phyloP scores from a whole-genome alignment of 805 yeast genomes.

The Debaryomyces prosopidis region DNA sequence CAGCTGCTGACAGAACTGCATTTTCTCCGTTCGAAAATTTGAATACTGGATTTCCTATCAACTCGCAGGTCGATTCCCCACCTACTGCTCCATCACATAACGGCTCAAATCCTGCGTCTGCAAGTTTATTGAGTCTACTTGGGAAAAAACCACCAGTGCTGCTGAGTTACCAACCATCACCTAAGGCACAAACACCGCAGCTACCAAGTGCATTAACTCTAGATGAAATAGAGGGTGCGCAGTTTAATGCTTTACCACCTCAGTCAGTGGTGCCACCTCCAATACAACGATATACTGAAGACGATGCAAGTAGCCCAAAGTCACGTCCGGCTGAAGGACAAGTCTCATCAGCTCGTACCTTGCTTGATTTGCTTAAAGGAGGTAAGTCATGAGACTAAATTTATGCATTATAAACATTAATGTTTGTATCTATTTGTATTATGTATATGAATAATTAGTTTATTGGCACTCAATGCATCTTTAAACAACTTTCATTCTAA shows the following conservation, averaged over 20 bases:
- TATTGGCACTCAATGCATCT: background rate
- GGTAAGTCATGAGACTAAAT: background rate
- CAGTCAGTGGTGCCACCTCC: background rate
- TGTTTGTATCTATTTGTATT: background rate
- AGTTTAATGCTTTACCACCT: background rate
- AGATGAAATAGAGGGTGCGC: conserved; percentile 7
- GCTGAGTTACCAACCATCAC: background rate
- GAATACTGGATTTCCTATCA: background rate
- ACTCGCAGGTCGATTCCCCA: background rate
- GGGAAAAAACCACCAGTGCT: conserved; percentile 4
- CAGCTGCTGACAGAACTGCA: background rate
- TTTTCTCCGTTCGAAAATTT: background rate
- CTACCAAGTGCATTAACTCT: conserved; percentile 7
- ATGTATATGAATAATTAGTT: background rate
- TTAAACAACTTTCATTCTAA: background rate
- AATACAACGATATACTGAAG: background rate
- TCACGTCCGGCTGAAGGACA: background rate
- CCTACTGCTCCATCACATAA: background rate
- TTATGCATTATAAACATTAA: background rate
- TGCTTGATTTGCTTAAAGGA: conserved; percentile 21
- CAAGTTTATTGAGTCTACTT: conserved; percentile 14
- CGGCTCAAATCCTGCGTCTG: conserved; percentile 8
- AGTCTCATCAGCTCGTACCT: conserved; percentile 20
- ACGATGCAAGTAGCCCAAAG: background rate
- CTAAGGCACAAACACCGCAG: conserved; percentile 3